phyloP scores from a whole-genome alignment of 495 filamentous ascomycete genomes.

The Terfezia claveryi region DNA sequence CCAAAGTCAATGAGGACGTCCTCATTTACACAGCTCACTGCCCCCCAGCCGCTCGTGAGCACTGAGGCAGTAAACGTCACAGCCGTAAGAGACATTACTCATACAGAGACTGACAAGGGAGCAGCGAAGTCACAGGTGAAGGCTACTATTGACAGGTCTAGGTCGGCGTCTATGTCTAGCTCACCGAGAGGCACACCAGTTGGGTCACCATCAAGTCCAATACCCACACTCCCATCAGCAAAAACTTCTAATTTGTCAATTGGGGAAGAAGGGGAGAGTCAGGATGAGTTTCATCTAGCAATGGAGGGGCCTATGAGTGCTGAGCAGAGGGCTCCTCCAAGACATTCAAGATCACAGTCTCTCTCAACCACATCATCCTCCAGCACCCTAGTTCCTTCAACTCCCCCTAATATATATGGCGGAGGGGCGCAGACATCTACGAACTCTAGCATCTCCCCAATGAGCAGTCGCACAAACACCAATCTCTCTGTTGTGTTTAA shows the following conservation, averaged over 20 bases:
- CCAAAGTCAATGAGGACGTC: conserved; percentile 9
- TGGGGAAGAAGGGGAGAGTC: background rate
- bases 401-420: background rate
- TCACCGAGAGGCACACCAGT: background rate
- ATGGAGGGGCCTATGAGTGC: background rate
- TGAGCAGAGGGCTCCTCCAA: background rate
- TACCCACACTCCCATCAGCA: background rate
- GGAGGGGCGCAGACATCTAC: background rate
- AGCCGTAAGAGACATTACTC: conserved; percentile 8
- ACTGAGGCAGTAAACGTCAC: conserved; percentile 18
- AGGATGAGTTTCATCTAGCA: background rate
- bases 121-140: conserved; percentile 9
- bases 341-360: background rate
- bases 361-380: background rate
- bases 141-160: conserved; percentile 1
- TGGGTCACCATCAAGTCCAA: background rate
- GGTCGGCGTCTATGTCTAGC: background rate
- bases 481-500: background rate
- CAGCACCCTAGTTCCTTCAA: background rate
- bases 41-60: conserved; percentile 13
- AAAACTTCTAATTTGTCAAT: background rate
- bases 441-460: background rate
- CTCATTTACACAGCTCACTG: conserved; percentile 13
- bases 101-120: conserved; percentile 11
- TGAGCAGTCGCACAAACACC: background rate